A percentile compares a stretch with the other conserved stretches of the same genome.
Evolutionary conservation across 2,329 filamentous ascomycete genomes (phyloP).

Genomic region (Talaromyces sp.): DNA sequence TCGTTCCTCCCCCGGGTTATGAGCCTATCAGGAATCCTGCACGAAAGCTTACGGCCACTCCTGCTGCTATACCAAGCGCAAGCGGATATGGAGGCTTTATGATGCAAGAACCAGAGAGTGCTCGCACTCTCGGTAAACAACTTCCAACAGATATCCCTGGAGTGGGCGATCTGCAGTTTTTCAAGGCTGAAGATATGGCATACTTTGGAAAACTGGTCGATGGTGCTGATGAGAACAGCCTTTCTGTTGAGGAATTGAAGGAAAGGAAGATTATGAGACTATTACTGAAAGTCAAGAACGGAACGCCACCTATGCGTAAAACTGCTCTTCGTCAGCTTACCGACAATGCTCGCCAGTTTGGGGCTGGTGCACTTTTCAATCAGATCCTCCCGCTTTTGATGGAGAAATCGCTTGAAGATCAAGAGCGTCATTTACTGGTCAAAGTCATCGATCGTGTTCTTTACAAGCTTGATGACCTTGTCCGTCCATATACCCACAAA

Average conservation of each 20-base stretch:
- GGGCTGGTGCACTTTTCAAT: constrained; percentile 89
- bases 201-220: constrained; percentile 98
- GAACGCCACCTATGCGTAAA: constrained; percentile 97
- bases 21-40: constrained; percentile 73
- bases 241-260: constrained; percentile 93
- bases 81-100: constrained; percentile 74
- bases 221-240: constrained; percentile 80
- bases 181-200: constrained; percentile 97
- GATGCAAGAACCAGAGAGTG: constrained; percentile 92
- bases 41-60: constrained; percentile 68
- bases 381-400: constrained; percentile 95
- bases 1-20: constrained; percentile 87
- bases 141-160: constrained; percentile 93
- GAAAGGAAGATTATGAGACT: constrained; percentile 98
- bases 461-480: constrained; percentile 96
- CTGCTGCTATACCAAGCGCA: constrained; percentile 57
- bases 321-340: constrained; percentile 95
- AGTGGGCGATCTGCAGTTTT: constrained; percentile 92
- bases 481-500: constrained; percentile 95
- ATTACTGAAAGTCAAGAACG: constrained; percentile 97
- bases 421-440: constrained; percentile 94
- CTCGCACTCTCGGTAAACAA: constrained; percentile 76
- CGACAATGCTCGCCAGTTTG: constrained; percentile 94
- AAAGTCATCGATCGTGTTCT: constrained; percentile 98
- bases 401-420: constrained; percentile 96